Evolutionary conservation across 139 green algal species (phyloP).

Genomic region (Picochlorum sp.): DNA sequence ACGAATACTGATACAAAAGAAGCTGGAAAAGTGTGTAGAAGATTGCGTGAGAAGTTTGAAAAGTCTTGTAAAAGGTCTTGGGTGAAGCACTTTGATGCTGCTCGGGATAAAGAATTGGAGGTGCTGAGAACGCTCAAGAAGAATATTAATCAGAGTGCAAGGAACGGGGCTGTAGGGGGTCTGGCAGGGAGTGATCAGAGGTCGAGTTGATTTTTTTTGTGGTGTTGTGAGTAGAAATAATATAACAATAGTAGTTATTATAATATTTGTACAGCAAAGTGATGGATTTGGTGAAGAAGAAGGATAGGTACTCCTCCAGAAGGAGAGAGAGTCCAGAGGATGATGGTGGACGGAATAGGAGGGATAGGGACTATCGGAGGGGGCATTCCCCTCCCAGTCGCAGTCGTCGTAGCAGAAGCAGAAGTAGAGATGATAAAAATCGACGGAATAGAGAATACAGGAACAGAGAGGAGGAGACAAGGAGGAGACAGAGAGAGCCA

Average conservation of each 20-base stretch:
- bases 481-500: background rate
- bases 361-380: constrained; percentile 1
- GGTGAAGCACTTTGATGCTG: constrained; percentile 64
- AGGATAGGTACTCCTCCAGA: background rate
- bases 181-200: constrained; percentile 29
- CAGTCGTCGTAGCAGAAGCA: constrained; percentile 2
- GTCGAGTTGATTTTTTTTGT: too few species aligned
- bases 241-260: too few species aligned
- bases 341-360: background rate
- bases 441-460: background rate
- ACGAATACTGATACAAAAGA: constrained; percentile 14
- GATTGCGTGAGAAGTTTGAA: constrained; percentile 40
- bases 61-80: constrained; percentile 45
- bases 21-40: constrained; percentile 25
- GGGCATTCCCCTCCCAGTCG: background rate
- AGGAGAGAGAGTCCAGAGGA: constrained; percentile 5
- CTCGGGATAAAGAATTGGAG: constrained; percentile 35
- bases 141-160: constrained; percentile 29
- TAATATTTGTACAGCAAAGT: too few species aligned
- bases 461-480: background rate
- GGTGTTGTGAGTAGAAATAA: too few species aligned
- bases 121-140: constrained; percentile 28
- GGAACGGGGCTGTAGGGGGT: constrained; percentile 19
- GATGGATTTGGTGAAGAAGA: background rate
- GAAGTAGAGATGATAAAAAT: background rate